These are phyloP conservation scores for Nepenthes gracilis DNA, from an alignment of 148 eudicot genomes.

Conservation along the genomic window DNA sequence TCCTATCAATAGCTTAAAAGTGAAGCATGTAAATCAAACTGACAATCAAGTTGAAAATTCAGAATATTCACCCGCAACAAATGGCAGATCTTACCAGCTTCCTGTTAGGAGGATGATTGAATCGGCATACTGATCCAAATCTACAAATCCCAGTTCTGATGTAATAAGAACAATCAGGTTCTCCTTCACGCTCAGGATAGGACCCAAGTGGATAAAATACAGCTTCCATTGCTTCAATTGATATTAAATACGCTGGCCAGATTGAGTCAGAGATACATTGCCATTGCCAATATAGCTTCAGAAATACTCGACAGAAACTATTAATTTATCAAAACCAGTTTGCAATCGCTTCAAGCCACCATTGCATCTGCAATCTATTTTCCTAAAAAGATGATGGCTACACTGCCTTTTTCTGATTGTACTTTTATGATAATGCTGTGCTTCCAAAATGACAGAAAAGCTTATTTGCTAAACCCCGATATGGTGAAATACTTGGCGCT, in stretches of 20 bases:
- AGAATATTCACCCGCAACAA: background rate
- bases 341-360: too few species aligned
- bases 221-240: conserved; percentile 57
- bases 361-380: too few species aligned
- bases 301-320: conserved; percentile 1
- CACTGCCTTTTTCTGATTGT: too few species aligned
- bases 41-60: too few species aligned
- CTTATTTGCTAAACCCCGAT: too few species aligned
- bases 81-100: conserved; percentile 49
- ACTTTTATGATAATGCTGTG: too few species aligned
- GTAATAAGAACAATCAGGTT: conserved; percentile 90
- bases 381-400: too few species aligned
- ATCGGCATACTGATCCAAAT: conserved; percentile 82
- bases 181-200: conserved; percentile 92
- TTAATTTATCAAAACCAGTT: conserved; percentile 4
- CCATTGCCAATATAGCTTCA: conserved; percentile 7
- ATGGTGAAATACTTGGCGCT: too few species aligned
- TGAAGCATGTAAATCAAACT: too few species aligned
- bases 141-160: conserved; percentile 93
- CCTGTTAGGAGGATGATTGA: conserved; percentile 91
- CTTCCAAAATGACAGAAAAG: too few species aligned
- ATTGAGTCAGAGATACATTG: conserved; percentile 36
- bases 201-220: conserved; percentile 66
- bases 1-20: too few species aligned
- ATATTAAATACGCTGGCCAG: conserved; percentile 64